These are phyloP conservation scores for Hygrocybe punicea DNA, from an alignment of 768 basidiomycete species.

Conservation along the genomic window DNA sequence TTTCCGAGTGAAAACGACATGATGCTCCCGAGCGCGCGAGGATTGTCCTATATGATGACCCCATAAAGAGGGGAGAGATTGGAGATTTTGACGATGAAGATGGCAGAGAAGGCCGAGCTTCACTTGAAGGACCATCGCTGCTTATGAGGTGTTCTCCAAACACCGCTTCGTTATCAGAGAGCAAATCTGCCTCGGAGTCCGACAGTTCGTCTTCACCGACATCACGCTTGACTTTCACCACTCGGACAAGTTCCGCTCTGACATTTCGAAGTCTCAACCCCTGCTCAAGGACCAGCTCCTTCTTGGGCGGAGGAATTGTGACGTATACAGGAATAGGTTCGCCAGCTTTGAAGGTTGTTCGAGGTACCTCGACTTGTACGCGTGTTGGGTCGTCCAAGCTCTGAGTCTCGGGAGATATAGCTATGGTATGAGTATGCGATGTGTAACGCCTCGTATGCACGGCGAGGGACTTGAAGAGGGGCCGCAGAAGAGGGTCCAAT, in stretches of 20 bases:
- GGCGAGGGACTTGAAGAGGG: conserved; percentile 52
- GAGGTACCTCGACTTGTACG: conserved; percentile 67
- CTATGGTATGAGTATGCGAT: conserved; percentile 56
- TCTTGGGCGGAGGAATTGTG: conserved; percentile 71
- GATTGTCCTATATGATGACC: conserved; percentile 48
- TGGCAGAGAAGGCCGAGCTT: conserved; percentile 29
- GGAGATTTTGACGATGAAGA: conserved; percentile 41
- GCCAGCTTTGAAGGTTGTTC: conserved; percentile 64
- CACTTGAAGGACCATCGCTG: conserved; percentile 25
- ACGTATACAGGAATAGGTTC: conserved; percentile 79
- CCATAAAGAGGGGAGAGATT: conserved; percentile 37
- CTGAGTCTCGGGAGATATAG: conserved; percentile 57
- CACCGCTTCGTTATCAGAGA: conserved; percentile 15
- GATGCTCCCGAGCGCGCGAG: conserved; percentile 87
- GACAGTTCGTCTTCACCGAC: conserved; percentile 39
- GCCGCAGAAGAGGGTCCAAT: conserved; percentile 33
- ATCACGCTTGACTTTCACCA: conserved; percentile 53
- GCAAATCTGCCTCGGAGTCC: conserved; percentile 30
- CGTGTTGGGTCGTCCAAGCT: conserved; percentile 59
- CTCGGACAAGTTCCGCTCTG: conserved; percentile 71
- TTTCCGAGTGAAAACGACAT: conserved; percentile 80
- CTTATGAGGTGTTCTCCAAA: conserved; percentile 16
- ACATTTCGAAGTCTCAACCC: conserved; percentile 78
- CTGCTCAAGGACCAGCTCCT: conserved; percentile 61
- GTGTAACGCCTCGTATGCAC: conserved; percentile 77